These are phyloP conservation scores for Gryganskiella cystojenkinii DNA, from an alignment of 192 early-diverging fungal species.

Conservation along the genomic window DNA sequence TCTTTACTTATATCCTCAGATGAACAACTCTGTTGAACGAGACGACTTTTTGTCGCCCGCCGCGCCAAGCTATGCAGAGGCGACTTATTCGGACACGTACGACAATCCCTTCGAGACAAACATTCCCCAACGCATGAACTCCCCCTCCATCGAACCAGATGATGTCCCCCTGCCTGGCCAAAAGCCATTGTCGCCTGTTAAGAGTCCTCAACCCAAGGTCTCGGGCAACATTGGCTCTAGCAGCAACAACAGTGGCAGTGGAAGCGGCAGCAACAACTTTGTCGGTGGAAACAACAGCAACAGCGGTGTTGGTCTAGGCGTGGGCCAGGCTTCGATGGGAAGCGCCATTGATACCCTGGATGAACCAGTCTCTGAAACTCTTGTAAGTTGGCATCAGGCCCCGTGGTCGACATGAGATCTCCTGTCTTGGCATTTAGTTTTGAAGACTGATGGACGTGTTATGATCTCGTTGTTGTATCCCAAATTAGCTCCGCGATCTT, in stretches of 20 bases:
- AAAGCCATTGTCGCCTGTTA: conserved; percentile 40
- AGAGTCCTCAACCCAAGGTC: conserved; percentile 38
- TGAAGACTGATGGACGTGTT: neutral
- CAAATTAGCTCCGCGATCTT: conserved; percentile 75
- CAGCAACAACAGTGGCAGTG: conserved; percentile 8
- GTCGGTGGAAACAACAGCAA: conserved; percentile 18
- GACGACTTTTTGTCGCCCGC: conserved; percentile 53
- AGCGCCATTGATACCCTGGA: conserved; percentile 81
- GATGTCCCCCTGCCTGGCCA: conserved; percentile 50
- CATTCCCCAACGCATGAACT: conserved; percentile 45
- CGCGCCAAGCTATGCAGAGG: conserved; percentile 51
- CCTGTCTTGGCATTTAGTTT: conserved; percentile 8
- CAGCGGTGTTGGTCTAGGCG: conserved; percentile 32
- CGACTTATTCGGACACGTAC: conserved; percentile 51
- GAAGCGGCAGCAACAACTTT: conserved; percentile 12
- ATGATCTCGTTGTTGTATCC: neutral
- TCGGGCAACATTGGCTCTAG: conserved; percentile 45
- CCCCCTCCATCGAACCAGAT: conserved; percentile 50
- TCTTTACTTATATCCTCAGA: too few species aligned
- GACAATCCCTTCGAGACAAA: conserved; percentile 52
- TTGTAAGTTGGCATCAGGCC: too few species aligned
- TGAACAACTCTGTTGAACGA: conserved; percentile 40
- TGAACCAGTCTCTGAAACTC: conserved; percentile 93
- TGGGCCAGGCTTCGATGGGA: conserved; percentile 50
- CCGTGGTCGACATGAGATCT: conserved; percentile 7